Evolutionary conservation across 73 alveolate genomes (phyloP).

Genomic region (Durusdinium trenchii): DNA sequence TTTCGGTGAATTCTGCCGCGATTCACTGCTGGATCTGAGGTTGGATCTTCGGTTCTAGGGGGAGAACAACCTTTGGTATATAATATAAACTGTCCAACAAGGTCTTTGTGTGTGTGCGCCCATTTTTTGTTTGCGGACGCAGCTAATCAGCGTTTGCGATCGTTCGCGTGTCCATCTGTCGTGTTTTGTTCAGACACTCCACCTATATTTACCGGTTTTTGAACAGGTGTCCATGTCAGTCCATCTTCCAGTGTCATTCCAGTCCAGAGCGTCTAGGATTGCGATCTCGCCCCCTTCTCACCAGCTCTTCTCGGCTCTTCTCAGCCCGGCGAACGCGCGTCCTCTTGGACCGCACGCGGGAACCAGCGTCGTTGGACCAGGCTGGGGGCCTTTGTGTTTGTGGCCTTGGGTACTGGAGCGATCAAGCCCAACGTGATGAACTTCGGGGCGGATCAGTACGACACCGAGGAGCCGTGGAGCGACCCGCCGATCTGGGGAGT

Average conservation of each 20-base stretch:
- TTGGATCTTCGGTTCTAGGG: background rate
- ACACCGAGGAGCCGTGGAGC: constrained; percentile 57
- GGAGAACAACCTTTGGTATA: background rate
- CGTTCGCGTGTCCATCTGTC: too few relatives aligned
- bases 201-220: too few relatives aligned
- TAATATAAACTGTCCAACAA: too few relatives aligned
- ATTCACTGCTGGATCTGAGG: background rate
- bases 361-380: background rate
- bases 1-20: too few relatives aligned
- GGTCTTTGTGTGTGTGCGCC: too few relatives aligned
- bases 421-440: constrained; percentile 95
- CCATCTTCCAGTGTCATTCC: too few relatives aligned
- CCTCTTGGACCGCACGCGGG: background rate
- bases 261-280: background rate
- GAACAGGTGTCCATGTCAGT: too few relatives aligned
- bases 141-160: too few relatives aligned
- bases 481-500: too few relatives aligned
- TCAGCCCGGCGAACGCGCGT: background rate
- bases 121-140: too few relatives aligned
- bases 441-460: constrained; percentile 92
- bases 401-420: constrained; percentile 93
- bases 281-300: background rate
- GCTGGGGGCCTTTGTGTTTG: constrained; percentile 83
- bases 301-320: background rate
- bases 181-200: too few relatives aligned